A percentile compares a stretch with the other conserved stretches of the same genome.
These are phyloP conservation scores for Maudiozyma barnettii DNA, from an alignment of 805 yeast species.

Conservation along the genomic window DNA sequence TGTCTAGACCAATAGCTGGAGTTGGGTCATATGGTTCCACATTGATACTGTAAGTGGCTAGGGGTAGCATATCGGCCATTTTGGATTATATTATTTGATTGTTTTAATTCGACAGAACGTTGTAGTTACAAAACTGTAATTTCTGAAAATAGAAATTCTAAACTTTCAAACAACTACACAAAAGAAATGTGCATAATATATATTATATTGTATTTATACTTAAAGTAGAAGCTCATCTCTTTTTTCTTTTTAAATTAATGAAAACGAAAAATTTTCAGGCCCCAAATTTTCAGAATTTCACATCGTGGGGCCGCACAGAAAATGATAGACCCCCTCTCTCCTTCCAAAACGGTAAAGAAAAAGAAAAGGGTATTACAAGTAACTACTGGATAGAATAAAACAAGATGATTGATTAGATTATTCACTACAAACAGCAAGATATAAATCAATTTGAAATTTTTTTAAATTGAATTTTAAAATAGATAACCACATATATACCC, in stretches of 20 bases:
- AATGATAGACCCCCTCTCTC: no score
- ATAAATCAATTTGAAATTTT: no score
- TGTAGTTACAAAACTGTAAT: neutral
- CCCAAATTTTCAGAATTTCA: neutral
- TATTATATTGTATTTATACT: neutral
- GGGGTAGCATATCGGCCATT: conserved; percentile 71
- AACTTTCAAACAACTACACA: neutral
- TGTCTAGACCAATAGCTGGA: conserved; percentile 76
- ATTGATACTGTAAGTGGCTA: conserved; percentile 79
- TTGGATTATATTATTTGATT: conserved; percentile 1
- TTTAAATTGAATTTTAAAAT: no score
- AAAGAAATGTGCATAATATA: no score
- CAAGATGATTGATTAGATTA: no score
- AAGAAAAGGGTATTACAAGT: neutral
- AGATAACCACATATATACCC: no score
- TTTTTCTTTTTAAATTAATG: neutral
- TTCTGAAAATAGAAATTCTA: neutral
- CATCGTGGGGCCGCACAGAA: neutral
- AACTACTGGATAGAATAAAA: no score
- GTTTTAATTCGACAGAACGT: neutral
- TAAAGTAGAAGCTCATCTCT: neutral
- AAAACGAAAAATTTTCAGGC: neutral
- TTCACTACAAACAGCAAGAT: no score
- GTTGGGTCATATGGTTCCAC: conserved; percentile 80
- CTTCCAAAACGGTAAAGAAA: no score